Evolutionary conservation across 371 early-diverging fungal genomes (phyloP), one percentile per base, ranked within the genome.

Genomic region (Lichtheimia ornata): DNA sequence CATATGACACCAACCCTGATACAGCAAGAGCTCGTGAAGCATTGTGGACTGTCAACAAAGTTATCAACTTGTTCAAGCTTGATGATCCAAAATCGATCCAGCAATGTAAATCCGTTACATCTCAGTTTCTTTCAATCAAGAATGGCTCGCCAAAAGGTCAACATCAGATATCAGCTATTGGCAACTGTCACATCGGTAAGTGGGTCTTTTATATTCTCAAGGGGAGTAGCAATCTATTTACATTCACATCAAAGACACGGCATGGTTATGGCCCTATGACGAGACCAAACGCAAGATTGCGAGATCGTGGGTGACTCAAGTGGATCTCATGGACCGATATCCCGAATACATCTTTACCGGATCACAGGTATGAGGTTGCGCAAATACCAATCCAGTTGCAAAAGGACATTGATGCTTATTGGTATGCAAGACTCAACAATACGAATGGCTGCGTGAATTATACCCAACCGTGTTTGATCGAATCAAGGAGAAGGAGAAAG

Each of bases 281-380:
- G 98, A 98, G 68, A 98, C 99, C 5, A 94, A 93, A 53, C 90
- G 98, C 51, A 98, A 98, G 78, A 83, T 90, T 14, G 97, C 97
- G 4, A 81, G 98, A 30, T 90, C 91, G 59, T 98, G 94, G 94
- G 81, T 95, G 0, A 90, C 94, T 11, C 98, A 94, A 70, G 45
- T 92, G n/a, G 69, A 80, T 24, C 69, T 93, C n/a, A 91, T 97
- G 76, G 92, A 96, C 4, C 68, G 75, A 27, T 95, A 92, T 69
- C 96, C 97, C 0, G 91, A 91, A 14, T 97, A 89, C 73, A 84
- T 77, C 30, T 98, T 98, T 72, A 91, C 94, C 0, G 91, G 90
- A 14, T 96, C 97, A 17, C 97, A 97, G 75, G 95, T 72, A 65
- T 45, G 41, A 13, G 11, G 9, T 12, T 24, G 4, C 17, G 2